A percentile compares a stretch with the other conserved stretches of the same genome.
Conservation (phyloP, 495 filamentous ascomycete species). For the Penicillium waksmanii region DNA sequence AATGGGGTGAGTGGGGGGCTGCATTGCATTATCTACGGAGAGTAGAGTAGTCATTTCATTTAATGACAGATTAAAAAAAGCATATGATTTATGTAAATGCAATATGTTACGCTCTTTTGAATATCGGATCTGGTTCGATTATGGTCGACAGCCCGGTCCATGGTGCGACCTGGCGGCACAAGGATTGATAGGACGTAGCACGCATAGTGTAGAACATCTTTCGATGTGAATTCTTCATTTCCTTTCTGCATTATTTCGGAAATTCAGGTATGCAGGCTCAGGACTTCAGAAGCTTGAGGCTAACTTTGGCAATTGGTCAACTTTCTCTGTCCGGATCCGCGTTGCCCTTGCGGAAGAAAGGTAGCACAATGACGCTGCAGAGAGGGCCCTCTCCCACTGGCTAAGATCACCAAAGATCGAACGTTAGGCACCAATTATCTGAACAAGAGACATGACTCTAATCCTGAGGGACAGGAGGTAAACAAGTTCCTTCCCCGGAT, state of each 20-base stretch:
- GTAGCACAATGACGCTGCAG: conserved; percentile 32
- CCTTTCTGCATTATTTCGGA: too few relatives aligned
- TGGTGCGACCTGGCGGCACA: too few relatives aligned
- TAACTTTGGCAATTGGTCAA: conserved; percentile 1
- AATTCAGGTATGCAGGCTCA: background rate
- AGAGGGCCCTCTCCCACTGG: conserved; percentile 11
- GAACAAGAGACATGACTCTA: background rate
- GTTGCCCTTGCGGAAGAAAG: conserved; percentile 9
- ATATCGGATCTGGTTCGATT: too few relatives aligned
- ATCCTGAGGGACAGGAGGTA: background rate
- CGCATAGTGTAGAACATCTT: too few relatives aligned
- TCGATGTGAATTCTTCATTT: too few relatives aligned
- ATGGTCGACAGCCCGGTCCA: too few relatives aligned
- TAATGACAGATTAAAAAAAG: background rate
- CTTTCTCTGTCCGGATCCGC: background rate
- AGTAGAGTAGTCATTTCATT: background rate
- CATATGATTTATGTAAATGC: background rate
- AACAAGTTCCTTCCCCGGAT: conserved; percentile 1
- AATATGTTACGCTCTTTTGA: background rate
- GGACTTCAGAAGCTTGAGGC: conserved; percentile 16
- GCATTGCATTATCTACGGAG: background rate
- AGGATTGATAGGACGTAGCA: too few relatives aligned
- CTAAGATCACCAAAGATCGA: conserved; percentile 22
- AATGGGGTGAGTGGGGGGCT: conserved; percentile 11
- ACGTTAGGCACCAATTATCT: background rate